A percentile compares a stretch with the other conserved stretches of the same genome.
These are phyloP conservation scores for Raphidocelis subcapitata DNA, from an alignment of 139 green algal species.

Conservation along the genomic window DNA sequence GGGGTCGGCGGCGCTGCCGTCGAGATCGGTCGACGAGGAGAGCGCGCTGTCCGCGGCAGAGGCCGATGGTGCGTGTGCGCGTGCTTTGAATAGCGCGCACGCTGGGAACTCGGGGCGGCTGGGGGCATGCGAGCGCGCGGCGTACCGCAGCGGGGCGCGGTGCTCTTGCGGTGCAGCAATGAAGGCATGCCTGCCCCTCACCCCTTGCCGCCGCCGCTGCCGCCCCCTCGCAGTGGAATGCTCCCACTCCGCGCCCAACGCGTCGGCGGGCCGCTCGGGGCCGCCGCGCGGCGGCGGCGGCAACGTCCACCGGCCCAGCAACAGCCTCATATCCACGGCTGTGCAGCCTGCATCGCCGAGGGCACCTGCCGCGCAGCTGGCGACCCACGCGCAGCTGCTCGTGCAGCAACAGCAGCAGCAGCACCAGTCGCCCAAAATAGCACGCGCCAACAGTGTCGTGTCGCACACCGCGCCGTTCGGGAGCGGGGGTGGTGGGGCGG, in stretches of 20 bases:
- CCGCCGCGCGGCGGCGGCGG: constrained; percentile 5
- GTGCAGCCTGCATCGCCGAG: constrained; percentile 31
- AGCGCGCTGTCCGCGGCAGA: constrained; percentile 51
- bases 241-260: constrained; percentile 14
- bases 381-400: constrained; percentile 2
- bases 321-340: constrained; percentile 52
- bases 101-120: no score
- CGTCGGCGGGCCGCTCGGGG: constrained; percentile 6
- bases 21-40: constrained; percentile 45
- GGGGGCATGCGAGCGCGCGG: neutral
- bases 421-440: constrained; percentile 37
- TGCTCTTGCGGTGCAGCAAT: no score
- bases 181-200: no score
- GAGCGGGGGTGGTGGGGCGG: neutral
- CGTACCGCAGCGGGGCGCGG: neutral
- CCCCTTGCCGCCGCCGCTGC: no score
- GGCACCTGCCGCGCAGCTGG: constrained; percentile 8
- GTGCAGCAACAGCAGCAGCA: constrained; percentile 27
- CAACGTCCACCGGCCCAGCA: constrained; percentile 32
- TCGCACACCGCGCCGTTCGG: constrained; percentile 28
- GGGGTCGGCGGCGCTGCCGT: constrained; percentile 47
- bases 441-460: constrained; percentile 38
- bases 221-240: constrained; percentile 31
- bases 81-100: no score
- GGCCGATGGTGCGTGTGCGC: constrained; percentile 30